Evolutionary conservation across 2,329 filamentous ascomycete genomes (phyloP), one percentile per base, ranked within the genome.

Genomic region (Penicillium sp.): DNA sequence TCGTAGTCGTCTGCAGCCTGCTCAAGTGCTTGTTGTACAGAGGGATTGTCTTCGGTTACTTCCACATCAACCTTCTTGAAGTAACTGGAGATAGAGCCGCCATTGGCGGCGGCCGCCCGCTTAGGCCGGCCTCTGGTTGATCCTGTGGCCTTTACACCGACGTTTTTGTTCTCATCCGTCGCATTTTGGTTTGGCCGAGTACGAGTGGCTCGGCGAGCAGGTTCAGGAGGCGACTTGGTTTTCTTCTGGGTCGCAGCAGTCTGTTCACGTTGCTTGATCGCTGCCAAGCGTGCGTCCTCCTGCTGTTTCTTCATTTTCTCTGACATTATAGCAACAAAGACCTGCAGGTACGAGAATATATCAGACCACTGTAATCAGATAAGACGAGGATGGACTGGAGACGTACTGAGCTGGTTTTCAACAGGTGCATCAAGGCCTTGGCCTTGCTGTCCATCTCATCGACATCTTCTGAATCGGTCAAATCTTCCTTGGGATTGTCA

Each of bases 1-100:
- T 83, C 82, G 48, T 82, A 80, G 46, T 85, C 82, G 41, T 82
- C 80, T 0, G 81, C 83, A 7, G 83, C 84, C 61, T 86, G 80
- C 57, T 83, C 81, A 38, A 86, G 70, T 1, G 82, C 84, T 59
- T 87, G 82, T 23, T 82, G 77, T 1, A 87, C 80, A 0, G 79
- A 81, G 4, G 80, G 76, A 29, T 82, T 78, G 1, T 81, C 80
- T 19, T 81, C 78, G 38, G 82, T 79, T 15, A 81, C 78, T 56
- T 84, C 71, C 29, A 86, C 66, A 33, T 86, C 81, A 27, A 82
- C 81, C 62, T 86, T 86, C 60, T 83, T 83, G 69, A 88, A 84
- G 65, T 84, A 88, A 60, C 79, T 81, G 0, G 83, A 80, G 37
- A 88, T 87, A 56, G 80, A 81, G 25, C 74, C 71, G 33, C 66